Conservation (phyloP, 2,329 filamentous ascomycete species). For the Botrytis porri region DNA sequence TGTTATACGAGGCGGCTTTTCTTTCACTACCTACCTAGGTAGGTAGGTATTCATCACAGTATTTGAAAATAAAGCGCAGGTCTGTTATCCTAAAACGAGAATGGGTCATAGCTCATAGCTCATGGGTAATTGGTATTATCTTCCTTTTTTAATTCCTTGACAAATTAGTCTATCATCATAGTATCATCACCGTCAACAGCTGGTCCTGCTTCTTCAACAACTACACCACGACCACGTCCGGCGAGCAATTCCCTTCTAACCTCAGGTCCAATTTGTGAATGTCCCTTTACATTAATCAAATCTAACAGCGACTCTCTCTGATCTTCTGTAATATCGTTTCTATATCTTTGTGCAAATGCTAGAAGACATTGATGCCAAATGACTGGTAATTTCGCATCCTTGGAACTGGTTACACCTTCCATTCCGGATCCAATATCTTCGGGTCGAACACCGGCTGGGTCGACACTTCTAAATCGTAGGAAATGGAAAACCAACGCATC, state of each 20-base stretch:
- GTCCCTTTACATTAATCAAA: constrained; percentile 77
- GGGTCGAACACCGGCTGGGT: constrained; percentile 54
- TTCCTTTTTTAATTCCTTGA: neutral
- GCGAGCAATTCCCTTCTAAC: constrained; percentile 84
- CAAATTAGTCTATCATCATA: constrained; percentile 64
- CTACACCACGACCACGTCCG: constrained; percentile 78
- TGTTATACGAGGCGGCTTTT: neutral
- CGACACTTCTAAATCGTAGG: constrained; percentile 75
- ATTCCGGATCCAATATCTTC: constrained; percentile 52
- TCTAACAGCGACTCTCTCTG: constrained; percentile 89
- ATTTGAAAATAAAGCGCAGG: neutral
- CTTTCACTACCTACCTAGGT: neutral
- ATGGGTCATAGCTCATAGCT: neutral
- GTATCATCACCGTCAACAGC: constrained; percentile 79
- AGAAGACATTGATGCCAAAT: constrained; percentile 95
- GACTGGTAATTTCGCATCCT: constrained; percentile 74
- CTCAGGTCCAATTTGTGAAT: constrained; percentile 86
- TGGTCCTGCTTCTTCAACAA: constrained; percentile 56
- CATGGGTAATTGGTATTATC: neutral
- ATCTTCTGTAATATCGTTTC: constrained; percentile 94
- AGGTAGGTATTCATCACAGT: too few species aligned
- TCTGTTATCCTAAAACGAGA: neutral
- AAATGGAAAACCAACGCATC: constrained; percentile 97
- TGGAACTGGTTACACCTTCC: constrained; percentile 47
- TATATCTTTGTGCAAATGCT: constrained; percentile 89